Evolutionary conservation across 768 basidiomycete species (phyloP).

Genomic region (Cubamyces sp.): DNA sequence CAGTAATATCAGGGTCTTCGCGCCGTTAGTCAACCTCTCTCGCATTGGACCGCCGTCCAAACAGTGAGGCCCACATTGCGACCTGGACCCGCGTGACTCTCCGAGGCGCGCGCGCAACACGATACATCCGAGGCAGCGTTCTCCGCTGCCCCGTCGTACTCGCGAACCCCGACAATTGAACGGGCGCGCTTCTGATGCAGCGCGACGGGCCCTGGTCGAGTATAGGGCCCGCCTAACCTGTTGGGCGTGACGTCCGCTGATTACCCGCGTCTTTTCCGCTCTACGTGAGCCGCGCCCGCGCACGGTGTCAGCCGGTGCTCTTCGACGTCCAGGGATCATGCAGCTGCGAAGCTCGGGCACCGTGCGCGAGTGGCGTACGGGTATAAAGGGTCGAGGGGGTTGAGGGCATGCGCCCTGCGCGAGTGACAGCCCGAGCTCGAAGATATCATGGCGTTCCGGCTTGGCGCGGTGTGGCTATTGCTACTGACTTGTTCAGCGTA

Average conservation of each 20-base stretch:
- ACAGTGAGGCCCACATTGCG: not conserved
- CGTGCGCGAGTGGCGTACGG: not conserved
- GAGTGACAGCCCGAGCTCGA: not conserved
- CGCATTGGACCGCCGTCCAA: not conserved
- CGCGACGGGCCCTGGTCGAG: constrained; percentile 6
- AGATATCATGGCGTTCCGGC: constrained; percentile 15
- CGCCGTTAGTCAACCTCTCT: not conserved
- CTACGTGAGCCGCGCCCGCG: not conserved
- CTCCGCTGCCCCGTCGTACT: not conserved
- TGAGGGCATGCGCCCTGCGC: not conserved
- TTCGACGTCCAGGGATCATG: not conserved
- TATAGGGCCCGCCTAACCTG: not conserved
- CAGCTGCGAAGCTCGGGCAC: not conserved
- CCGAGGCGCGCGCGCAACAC: constrained; percentile 5
- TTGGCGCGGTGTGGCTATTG: constrained; percentile 3
- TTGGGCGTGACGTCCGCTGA: constrained; percentile 24
- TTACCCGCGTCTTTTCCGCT: constrained; percentile 35
- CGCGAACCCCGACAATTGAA: constrained; percentile 21
- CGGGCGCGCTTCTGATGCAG: constrained; percentile 15
- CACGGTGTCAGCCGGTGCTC: constrained; percentile 12
- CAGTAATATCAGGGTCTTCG: constrained; percentile 19
- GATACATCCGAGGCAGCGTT: not conserved
- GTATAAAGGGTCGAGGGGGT: constrained; percentile 3
- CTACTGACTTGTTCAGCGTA: constrained; percentile 31
- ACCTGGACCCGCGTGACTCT: constrained; percentile 10